Evolutionary conservation across 202 grass and related monocot species (phyloP).

Genomic region (Musa balbisiana): DNA sequence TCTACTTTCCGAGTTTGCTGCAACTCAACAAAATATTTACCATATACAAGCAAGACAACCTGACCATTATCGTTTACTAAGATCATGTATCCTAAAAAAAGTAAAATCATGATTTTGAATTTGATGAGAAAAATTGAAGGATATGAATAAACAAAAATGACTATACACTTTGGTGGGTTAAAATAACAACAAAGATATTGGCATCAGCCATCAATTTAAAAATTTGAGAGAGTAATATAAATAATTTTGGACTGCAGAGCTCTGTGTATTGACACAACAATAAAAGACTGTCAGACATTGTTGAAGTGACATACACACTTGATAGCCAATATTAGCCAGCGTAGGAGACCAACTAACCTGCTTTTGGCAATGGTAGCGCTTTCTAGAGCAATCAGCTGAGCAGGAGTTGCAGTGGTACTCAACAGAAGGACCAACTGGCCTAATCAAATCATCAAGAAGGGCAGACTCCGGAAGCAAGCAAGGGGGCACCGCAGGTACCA

Average conservation of each 20-base stretch:
- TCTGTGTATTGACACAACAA: too few species aligned
- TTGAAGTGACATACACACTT: too few species aligned
- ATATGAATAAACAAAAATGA: conserved; percentile 8
- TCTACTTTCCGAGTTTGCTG: too few species aligned
- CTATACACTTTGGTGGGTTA: neutral
- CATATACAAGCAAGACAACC: too few species aligned
- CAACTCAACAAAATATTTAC: too few species aligned
- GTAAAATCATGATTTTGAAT: neutral
- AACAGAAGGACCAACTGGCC: conserved; percentile 68
- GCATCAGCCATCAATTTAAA: too few species aligned
- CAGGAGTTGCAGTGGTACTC: conserved; percentile 99
- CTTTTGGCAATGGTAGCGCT: conserved; percentile 83
- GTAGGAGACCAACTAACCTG: conserved; percentile 54
- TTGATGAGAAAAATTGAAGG: neutral
- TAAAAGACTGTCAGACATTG: too few species aligned
- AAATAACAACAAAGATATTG: too few species aligned
- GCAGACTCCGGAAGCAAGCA: conserved; percentile 57
- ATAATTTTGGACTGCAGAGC: neutral
- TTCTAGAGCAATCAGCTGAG: conserved; percentile 90
- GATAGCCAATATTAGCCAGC: neutral
- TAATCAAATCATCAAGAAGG: conserved; percentile 58
- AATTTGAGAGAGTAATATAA: neutral
- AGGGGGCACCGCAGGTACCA: conserved; percentile 37
- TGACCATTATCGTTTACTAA: too few species aligned
- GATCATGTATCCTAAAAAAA: too few species aligned